A percentile compares a stretch with the other conserved stretches of the same genome.
Evolutionary conservation across 352 stramenopile species (phyloP).

Genomic region (Thraustotheca clavata): DNA sequence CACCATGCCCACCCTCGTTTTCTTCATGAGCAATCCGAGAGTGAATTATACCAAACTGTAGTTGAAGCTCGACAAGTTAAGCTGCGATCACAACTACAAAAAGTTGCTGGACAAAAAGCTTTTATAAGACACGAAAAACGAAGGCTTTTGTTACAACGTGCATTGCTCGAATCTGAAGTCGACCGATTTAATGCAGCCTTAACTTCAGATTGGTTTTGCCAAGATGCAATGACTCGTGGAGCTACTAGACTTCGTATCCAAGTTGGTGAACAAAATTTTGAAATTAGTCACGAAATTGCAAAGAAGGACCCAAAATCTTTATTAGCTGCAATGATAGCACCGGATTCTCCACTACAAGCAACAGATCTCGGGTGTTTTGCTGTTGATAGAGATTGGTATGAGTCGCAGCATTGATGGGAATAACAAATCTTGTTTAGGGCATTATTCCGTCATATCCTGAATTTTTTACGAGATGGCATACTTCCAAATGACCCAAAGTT

Average conservation of each 20-base stretch:
- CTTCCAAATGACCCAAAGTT: constrained; percentile 58
- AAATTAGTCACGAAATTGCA: constrained; percentile 42
- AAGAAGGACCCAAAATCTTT: constrained; percentile 49
- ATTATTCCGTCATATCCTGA: constrained; percentile 68
- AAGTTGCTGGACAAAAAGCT: constrained; percentile 26
- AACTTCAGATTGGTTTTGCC: constrained; percentile 68
- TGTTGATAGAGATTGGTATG: constrained; percentile 59
- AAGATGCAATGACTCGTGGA: background rate
- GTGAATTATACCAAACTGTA: constrained; percentile 16
- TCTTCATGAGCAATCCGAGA: constrained; percentile 6
- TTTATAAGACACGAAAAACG: constrained; percentile 75
- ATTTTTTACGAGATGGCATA: constrained; percentile 67
- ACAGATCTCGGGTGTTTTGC: constrained; percentile 62
- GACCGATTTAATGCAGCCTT: constrained; percentile 66
- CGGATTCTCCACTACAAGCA: constrained; percentile 50
- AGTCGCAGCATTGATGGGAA: background rate
- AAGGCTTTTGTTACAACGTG: constrained; percentile 64
- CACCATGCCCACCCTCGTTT: background rate
- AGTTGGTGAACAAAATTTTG: constrained; percentile 64
- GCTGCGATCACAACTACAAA: constrained; percentile 14
- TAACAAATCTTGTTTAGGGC: constrained; percentile 28
- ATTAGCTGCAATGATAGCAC: constrained; percentile 50
- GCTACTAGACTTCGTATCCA: constrained; percentile 45
- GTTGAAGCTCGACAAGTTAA: constrained; percentile 13
- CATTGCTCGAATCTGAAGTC: constrained; percentile 58